A percentile compares a stretch with the other conserved stretches of the same genome.
phyloP scores from a whole-genome alignment of 495 filamentous ascomycete species.

The Penicillium bovifimosum region DNA sequence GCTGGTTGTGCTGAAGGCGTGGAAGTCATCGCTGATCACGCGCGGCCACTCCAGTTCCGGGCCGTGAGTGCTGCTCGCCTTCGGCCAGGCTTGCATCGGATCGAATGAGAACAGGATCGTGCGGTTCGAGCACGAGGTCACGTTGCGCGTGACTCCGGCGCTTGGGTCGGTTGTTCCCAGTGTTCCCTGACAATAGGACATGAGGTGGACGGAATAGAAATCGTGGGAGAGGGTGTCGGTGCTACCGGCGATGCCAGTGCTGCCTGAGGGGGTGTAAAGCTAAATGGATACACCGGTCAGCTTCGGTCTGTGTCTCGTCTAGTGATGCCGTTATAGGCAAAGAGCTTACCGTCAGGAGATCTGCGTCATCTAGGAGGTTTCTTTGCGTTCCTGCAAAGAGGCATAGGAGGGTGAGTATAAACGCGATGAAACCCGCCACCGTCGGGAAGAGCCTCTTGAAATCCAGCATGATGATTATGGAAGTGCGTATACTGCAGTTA shows the following conservation, averaged over 20 bases:
- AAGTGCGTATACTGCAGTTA: neutral
- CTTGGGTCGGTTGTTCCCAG: conserved; percentile 29
- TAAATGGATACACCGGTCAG: conserved; percentile 1
- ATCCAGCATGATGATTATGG: conserved; percentile 5
- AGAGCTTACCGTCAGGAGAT: conserved; percentile 59
- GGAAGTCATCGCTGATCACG: conserved; percentile 55
- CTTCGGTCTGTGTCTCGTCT: neutral
- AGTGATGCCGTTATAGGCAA: neutral
- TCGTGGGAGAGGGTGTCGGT: conserved; percentile 55
- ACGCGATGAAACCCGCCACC: conserved; percentile 47
- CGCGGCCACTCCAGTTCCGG: conserved; percentile 55
- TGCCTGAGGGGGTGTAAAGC: conserved; percentile 38
- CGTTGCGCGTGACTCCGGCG: conserved; percentile 43
- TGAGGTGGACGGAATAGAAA: conserved; percentile 69
- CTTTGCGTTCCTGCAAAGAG: conserved; percentile 64
- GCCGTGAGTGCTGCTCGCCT: conserved; percentile 51
- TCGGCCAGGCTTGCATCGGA: conserved; percentile 49
- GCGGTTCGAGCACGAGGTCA: conserved; percentile 56
- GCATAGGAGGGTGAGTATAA: conserved; percentile 63
- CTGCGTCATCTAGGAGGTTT: conserved; percentile 55
- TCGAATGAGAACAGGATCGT: conserved; percentile 54
- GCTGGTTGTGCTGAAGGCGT: conserved; percentile 40
- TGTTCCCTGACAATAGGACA: conserved; percentile 65
- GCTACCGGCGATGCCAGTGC: conserved; percentile 44
- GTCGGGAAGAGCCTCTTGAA: conserved; percentile 21